Evolutionary conservation across 2,329 filamentous ascomycete species (phyloP).

Genomic region (Fusarium pseudograminearum): DNA sequence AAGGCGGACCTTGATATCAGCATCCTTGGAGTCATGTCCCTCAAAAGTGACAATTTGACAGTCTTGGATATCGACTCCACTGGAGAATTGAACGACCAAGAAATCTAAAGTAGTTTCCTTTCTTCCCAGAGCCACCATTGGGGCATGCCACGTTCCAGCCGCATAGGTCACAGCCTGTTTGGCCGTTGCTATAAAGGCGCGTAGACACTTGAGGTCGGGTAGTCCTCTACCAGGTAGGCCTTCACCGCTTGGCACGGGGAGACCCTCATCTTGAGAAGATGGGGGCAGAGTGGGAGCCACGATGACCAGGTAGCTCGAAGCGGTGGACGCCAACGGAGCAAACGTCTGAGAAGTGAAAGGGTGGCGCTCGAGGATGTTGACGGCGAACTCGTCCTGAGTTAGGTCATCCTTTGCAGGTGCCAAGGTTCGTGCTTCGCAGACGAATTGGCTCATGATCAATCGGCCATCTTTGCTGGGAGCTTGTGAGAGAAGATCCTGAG

Average conservation of each 20-base stretch:
- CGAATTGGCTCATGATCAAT: slow-evolving; percentile 88
- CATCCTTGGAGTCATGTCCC: slow-evolving; percentile 52
- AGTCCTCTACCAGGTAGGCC: slow-evolving; percentile 70
- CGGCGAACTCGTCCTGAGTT: slow-evolving; percentile 60
- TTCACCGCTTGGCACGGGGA: slow-evolving; percentile 48
- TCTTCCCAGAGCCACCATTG: slow-evolving; percentile 87
- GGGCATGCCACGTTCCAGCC: slow-evolving; percentile 93
- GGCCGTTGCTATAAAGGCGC: slow-evolving; percentile 82
- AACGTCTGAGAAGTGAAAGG: slow-evolving; percentile 97
- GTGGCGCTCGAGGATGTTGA: slow-evolving; percentile 87
- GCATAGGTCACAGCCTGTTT: slow-evolving; percentile 92
- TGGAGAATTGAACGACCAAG: slow-evolving; percentile 89
- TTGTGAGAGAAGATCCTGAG: slow-evolving; percentile 77
- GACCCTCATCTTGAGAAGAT: slow-evolving; percentile 38
- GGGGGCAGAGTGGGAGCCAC: slow-evolving; percentile 82
- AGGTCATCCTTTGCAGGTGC: slow-evolving; percentile 19
- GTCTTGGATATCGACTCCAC: slow-evolving; percentile 84
- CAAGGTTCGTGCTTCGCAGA: slow-evolving; percentile 67
- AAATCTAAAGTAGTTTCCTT: slow-evolving; percentile 77
- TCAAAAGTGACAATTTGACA: slow-evolving; percentile 79
- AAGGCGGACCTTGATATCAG: slow-evolving; percentile 54
- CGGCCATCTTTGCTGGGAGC: slow-evolving; percentile 67
- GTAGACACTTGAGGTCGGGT: slow-evolving; percentile 77
- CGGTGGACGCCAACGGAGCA: slow-evolving; percentile 73
- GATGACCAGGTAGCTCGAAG: slow-evolving; percentile 80